These are phyloP conservation scores for Arthrobotrys sphaeroides DNA, from an alignment of 2,329 filamentous ascomycete genomes.

Conservation along the genomic window DNA sequence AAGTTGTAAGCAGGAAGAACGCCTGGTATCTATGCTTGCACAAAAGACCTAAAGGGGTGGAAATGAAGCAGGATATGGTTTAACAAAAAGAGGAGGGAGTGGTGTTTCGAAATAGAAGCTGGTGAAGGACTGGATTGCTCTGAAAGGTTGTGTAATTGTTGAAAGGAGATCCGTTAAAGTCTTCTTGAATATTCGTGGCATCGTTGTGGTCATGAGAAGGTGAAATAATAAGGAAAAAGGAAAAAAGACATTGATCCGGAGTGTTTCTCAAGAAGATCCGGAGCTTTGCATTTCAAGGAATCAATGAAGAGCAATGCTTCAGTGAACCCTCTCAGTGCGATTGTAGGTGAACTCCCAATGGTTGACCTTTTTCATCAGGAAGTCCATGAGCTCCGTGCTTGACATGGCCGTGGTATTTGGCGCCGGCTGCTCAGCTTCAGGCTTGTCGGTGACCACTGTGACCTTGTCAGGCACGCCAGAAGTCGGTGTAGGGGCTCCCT, in stretches of 20 bases:
- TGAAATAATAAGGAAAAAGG: constrained; percentile 6
- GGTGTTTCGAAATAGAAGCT: not conserved
- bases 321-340: constrained; percentile 63
- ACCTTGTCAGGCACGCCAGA: constrained; percentile 57
- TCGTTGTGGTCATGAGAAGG: constrained; percentile 27
- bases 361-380: constrained; percentile 79
- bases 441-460: constrained; percentile 54
- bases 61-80: not conserved
- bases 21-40: constrained; percentile 51
- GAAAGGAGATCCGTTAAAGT: constrained; percentile 24
- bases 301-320: not conserved
- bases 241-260: not conserved
- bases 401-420: constrained; percentile 54
- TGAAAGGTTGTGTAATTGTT: constrained; percentile 1
- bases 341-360: constrained; percentile 83
- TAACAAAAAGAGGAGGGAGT: not conserved
- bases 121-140: not conserved
- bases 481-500: constrained; percentile 56
- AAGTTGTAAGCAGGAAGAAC: constrained; percentile 51
- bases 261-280: not conserved
- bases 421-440: constrained; percentile 55
- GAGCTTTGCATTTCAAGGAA: not conserved
- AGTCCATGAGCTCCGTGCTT: constrained; percentile 90
- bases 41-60: constrained; percentile 4
- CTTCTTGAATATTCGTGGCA: constrained; percentile 16